Evolutionary conservation across 345 rosid species (phyloP), one percentile per base, ranked within the genome.

Genomic region (Trapa incisa): DNA sequence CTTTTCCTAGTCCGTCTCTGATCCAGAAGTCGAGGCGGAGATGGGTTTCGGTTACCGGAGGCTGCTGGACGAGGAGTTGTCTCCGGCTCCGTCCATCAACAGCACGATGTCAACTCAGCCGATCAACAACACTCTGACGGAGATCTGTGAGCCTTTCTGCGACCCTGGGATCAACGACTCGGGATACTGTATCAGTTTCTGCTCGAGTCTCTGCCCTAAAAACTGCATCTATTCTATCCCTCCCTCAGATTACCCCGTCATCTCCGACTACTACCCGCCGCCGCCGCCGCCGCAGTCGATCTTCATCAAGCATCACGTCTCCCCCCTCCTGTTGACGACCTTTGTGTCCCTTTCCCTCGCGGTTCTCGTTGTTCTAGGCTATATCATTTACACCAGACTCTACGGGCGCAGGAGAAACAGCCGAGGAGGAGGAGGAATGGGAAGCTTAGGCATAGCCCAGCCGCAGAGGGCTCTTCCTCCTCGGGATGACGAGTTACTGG

Each of bases 401-500:
- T 42, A 8, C 42, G 63, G 68, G 67, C 79, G 75, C 71, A 72
- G 52, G 61, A 79, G 32, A 8, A 22, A 32, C 29, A 60, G 75
- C 45, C 37, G 69, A 71, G 35, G 45, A 47, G 52, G 29, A 42
- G 29, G 29, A 22, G 29, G 29, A 22, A 22, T 22, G 29, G 29
- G 29, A 22, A 22, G 29, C 29, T 22, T 22, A 22, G 17, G 7
- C 60, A 37, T 8, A 66, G 41, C 39, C 16, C 38, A 45, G 16
- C 63, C 65, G 0, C 61, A 37, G 61, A 65, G 65, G 9, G 66
- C 64, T 37, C 52, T 64, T 13, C 67, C 64, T 1, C 67, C 67
- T 37, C 57, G 45, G 66, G 76, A 15, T 45, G 82, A 78, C 63
- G 80, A 79, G 36, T 73, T 82, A 65, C 69, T 83, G 14, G 81